These are phyloP conservation scores for Neofusicoccum laricinum DNA, from an alignment of 2,329 filamentous ascomycete species.

Conservation along the genomic window DNA sequence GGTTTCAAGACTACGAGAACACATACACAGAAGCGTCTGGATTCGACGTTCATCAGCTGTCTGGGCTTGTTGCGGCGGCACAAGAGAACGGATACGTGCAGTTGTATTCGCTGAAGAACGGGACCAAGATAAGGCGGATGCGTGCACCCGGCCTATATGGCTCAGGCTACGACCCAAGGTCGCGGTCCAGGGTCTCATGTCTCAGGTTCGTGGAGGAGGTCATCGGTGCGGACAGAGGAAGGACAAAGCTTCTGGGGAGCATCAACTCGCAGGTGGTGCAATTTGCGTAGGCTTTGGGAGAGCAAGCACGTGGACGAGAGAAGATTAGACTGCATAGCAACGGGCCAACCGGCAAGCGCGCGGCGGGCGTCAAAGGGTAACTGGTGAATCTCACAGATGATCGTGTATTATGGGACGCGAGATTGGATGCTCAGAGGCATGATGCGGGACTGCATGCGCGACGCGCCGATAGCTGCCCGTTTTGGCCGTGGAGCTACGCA, in stretches of 20 bases:
- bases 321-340: neutral
- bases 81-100: constrained; percentile 26
- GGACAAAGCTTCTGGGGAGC: constrained; percentile 16
- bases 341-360: neutral
- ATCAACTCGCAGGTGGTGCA: constrained; percentile 7
- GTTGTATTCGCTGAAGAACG: constrained; percentile 34
- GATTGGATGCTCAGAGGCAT: neutral
- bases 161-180: neutral
- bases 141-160: neutral
- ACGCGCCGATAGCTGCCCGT: constrained; percentile 2
- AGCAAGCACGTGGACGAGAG: neutral
- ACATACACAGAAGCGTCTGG: constrained; percentile 26
- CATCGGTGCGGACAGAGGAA: constrained; percentile 20
- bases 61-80: constrained; percentile 34
- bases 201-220: constrained; percentile 30
- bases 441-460: neutral
- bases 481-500: neutral
- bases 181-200: constrained; percentile 21
- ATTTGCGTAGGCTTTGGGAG: neutral
- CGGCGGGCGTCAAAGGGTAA: neutral
- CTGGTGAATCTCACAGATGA: neutral
- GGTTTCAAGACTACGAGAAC: constrained; percentile 25
- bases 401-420: neutral
- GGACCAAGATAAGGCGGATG: constrained; percentile 24
- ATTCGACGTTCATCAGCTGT: constrained; percentile 27